These are phyloP conservation scores for Thalia dealbata DNA, from an alignment of 176 grass and related monocot species.

Conservation along the genomic window DNA sequence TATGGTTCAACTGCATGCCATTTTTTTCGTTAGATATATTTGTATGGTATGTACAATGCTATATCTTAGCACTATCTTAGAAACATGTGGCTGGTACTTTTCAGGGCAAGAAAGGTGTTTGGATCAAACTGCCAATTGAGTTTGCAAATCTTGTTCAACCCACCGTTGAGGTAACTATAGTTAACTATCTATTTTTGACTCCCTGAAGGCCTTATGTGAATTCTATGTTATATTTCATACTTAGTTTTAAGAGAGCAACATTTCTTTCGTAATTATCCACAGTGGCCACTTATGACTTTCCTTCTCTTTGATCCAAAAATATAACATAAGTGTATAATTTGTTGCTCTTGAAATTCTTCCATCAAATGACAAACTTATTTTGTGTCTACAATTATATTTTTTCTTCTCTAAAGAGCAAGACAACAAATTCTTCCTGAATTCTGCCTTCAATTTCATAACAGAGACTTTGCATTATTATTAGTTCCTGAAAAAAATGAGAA, in stretches of 20 bases:
- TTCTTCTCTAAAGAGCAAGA: too few relatives aligned
- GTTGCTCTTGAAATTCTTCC: too few relatives aligned
- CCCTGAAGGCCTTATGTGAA: not conserved
- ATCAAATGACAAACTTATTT: too few relatives aligned
- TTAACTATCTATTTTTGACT: not conserved
- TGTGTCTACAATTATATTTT: too few relatives aligned
- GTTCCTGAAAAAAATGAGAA: too few relatives aligned
- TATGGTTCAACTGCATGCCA: not conserved
- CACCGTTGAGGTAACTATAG: slow-evolving; percentile 63
- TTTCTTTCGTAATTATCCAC: not conserved
- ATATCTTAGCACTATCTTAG: too few relatives aligned
- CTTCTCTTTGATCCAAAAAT: too few relatives aligned
- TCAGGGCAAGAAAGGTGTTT: slow-evolving; percentile 82
- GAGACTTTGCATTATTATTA: too few relatives aligned
- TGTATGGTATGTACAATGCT: not conserved
- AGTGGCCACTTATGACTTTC: not conserved
- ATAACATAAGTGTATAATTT: too few relatives aligned
- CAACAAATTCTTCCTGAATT: too few relatives aligned
- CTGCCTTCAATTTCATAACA: too few relatives aligned
- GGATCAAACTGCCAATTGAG: slow-evolving; percentile 78
- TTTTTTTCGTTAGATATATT: not conserved
- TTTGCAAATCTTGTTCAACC: slow-evolving; percentile 79
- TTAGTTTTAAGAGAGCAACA: not conserved
- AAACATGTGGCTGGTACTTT: not conserved
- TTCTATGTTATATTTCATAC: slow-evolving; percentile 6